A percentile compares a stretch with the other conserved stretches of the same genome.
Conservation (phyloP, 257 asterid genomes). For the Knoxia roxburghii region DNA sequence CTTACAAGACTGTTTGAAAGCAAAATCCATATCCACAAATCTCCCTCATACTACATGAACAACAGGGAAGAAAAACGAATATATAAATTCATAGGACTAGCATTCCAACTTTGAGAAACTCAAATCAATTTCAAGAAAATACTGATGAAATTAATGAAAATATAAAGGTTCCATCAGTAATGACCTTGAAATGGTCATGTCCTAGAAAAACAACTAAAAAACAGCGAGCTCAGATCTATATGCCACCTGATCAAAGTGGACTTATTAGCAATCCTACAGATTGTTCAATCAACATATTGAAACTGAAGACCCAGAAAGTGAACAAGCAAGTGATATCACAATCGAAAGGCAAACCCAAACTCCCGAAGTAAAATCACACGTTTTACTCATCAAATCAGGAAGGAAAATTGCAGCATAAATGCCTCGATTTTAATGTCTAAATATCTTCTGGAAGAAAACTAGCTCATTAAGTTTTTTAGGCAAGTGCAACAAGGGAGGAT, state of each 20-base stretch:
- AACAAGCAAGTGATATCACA: too few relatives aligned
- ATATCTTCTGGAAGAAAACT: not conserved
- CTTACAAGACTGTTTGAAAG: slow-evolving; percentile 75
- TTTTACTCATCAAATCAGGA: not conserved
- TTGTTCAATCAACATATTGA: too few relatives aligned
- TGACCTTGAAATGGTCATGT: not conserved
- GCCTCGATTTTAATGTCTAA: too few relatives aligned
- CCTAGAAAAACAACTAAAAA: not conserved
- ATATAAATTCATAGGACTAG: not conserved
- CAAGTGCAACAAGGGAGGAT: not conserved
- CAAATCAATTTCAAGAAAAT: not conserved
- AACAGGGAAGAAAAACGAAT: not conserved
- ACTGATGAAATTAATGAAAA: not conserved
- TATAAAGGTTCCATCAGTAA: not conserved
- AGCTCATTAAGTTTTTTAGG: not conserved
- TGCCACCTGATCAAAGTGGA: not conserved
- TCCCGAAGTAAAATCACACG: not conserved
- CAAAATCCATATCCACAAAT: slow-evolving; percentile 84
- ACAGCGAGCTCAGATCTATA: not conserved
- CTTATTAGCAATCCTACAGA: too few relatives aligned
- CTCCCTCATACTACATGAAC: slow-evolving; percentile 68
- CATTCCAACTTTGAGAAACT: not conserved
- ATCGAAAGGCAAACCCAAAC: too few relatives aligned
- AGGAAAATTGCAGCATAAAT: not conserved
- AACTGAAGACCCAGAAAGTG: too few relatives aligned